Evolutionary conservation across 331 rosid species (phyloP), one percentile per base, ranked within the genome.

Genomic region (Telfairia occidentalis): DNA sequence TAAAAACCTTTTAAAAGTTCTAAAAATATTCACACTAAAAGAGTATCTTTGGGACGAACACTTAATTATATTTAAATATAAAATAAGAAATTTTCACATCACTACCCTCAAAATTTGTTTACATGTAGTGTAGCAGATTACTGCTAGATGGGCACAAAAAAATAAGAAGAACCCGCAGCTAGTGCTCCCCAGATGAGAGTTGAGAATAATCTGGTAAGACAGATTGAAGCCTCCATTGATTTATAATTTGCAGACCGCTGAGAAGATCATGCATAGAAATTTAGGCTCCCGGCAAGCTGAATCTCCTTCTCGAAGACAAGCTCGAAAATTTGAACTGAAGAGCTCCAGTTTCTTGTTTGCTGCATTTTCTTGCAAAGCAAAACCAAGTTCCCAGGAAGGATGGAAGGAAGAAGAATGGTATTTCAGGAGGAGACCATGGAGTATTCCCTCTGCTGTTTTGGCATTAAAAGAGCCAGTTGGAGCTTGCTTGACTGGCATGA

Each of bases 381-480:
- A 49, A 30, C 30, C 18, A 16, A 49, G 7, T 34, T 24, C 55
- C 54, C 32, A 55, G 37, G 19, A 73, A 35, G 23, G 23, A 18
- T 38, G 40, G 64, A 38, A 74, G 5, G 15, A 30, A n/a, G 11
- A 35, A 40, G 76, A 50, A 32, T 71, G 63, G 1, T 24, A 19
- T 75, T 43, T 61, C 72, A 76, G 52, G 78, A 59, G 37, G 72
- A 59, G 58, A n/a, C 73, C 10, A 12, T 19, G 35, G 48, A 45
- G 45, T 1, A 60, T 42, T 76, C 78, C 26, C 12, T 61, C 21
- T 45, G 72, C 46, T 24, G 78, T 43, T 26, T 64, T 4, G 92
- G 89, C 91, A 90, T 78, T 85, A 87, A 71, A 60, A 91, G 76
- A 73, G 86, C 96, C 82, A 94, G 77, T 35, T 83, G 90, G 55